These are phyloP conservation scores for Phoenix dactylifera DNA, from an alignment of 176 grass and related monocot species.

Conservation along the genomic window DNA sequence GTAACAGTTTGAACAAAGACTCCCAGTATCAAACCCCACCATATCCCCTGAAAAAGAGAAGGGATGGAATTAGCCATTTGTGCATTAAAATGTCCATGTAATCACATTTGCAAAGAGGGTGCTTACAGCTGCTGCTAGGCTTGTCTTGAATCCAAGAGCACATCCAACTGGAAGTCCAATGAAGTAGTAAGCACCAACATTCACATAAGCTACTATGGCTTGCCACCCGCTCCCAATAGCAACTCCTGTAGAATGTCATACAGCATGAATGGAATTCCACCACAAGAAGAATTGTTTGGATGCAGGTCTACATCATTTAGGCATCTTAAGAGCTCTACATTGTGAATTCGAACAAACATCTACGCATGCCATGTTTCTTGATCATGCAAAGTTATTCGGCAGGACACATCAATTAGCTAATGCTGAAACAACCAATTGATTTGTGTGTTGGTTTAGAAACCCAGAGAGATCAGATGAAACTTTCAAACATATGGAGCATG, in stretches of 20 bases:
- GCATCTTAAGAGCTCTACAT: no score
- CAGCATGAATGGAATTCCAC: no score
- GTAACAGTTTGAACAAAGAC: slow-evolving; percentile 46
- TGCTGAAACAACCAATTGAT: no score
- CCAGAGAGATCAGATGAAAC: no score
- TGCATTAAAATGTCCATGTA: background rate
- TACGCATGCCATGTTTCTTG: no score
- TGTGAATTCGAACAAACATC: no score
- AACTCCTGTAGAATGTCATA: slow-evolving; percentile 33
- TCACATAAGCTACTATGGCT: slow-evolving; percentile 68
- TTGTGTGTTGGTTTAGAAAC: no score
- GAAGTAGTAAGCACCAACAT: slow-evolving; percentile 65
- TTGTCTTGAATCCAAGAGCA: slow-evolving; percentile 62
- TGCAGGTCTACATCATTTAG: no score
- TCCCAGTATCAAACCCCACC: slow-evolving; percentile 80
- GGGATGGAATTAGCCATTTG: background rate
- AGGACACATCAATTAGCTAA: no score
- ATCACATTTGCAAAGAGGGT: background rate
- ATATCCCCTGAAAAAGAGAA: slow-evolving; percentile 49
- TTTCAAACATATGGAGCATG: no score
- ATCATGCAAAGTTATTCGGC: no score
- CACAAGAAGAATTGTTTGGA: no score
- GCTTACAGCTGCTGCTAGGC: slow-evolving; percentile 45
- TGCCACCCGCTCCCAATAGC: slow-evolving; percentile 85
- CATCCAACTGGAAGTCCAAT: slow-evolving; percentile 69